phyloP scores from a whole-genome alignment of 768 basidiomycete species.

The Sporobolomyces roseus region DNA sequence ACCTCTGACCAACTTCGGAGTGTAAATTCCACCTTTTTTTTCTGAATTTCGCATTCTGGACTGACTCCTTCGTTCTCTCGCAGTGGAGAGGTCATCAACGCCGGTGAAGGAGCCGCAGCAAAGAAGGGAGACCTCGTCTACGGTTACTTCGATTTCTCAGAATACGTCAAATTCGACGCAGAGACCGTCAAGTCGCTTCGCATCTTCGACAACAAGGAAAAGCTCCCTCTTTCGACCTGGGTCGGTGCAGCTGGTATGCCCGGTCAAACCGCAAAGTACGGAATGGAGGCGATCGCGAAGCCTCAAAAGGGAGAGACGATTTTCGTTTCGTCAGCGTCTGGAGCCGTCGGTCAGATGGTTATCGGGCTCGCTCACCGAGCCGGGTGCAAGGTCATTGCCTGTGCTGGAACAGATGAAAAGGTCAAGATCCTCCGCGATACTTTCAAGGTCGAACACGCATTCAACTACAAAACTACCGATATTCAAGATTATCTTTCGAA shows the following conservation, averaged over 20 bases:
- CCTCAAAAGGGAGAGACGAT: conserved; percentile 58
- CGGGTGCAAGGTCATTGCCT: conserved; percentile 64
- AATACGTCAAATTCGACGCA: conserved; percentile 29
- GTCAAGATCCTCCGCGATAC: conserved; percentile 58
- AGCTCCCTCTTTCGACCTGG: conserved; percentile 40
- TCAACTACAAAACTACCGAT: conserved; percentile 55
- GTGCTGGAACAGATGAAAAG: conserved; percentile 68
- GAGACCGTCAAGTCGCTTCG: conserved; percentile 28
- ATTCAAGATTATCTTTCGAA: conserved; percentile 4
- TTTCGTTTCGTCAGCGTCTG: conserved; percentile 51
- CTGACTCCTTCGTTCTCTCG: background rate
- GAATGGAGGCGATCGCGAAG: conserved; percentile 49
- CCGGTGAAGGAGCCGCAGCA: conserved; percentile 35
- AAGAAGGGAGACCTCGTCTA: conserved; percentile 44
- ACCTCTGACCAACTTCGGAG: conserved; percentile 41
- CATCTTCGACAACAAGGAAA: conserved; percentile 43
- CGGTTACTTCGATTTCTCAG: conserved; percentile 38
- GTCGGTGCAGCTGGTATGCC: conserved; percentile 48
- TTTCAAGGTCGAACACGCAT: conserved; percentile 63
- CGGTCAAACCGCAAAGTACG: conserved; percentile 49
- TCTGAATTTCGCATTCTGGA: background rate
- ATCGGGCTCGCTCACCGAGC: conserved; percentile 52
- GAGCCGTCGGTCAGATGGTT: conserved; percentile 54
- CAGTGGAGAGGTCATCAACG: conserved; percentile 43
- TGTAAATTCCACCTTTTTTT: conserved; percentile 14